Base-by-base conservation (phyloP, 805 yeast genomes). In the Cyberlindnera bimundalis region DNA sequence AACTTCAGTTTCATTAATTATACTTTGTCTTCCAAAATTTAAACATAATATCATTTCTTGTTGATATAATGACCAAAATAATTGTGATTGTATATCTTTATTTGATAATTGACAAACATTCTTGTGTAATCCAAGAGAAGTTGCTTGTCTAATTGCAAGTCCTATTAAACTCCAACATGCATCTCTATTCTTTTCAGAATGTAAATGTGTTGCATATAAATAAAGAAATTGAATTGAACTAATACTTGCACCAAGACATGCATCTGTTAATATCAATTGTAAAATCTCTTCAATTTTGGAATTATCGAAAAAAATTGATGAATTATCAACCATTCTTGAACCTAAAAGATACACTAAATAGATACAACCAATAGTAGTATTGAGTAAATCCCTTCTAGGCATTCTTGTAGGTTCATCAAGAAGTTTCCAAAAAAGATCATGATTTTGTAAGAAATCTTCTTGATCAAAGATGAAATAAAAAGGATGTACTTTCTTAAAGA, bases 131-230 rank as follows among this genome's bases (percentile, higher is more conserved):
- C 78, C 78, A n/a, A 73, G 52, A n/a, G 75, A 63, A 21, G 67
- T 62, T 1, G 73, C 66, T 52, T 74, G 78, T 37, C 73, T 59
- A 1, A 71, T 62, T 7, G 78, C 77, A 33, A 71, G 43, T 31
- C 73, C 72, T 53, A 71, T 56, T 33, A 74, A 45, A 45, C 71
- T 67, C 65, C 73, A 74, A 0, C 74, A 73, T 36, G 73, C 65
- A 43, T 73, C 78, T 43, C 76, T 62, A 29, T 69, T 68, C 46
- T 66, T 70, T 19, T 62, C 62, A 33, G 73, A 61, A 32, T 71
- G 71, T 29, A 73, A 46, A 52, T 73, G 68, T 11, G 69, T 61
- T 0, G 76, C 64, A 28, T 71, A 59, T 24, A 73, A 49, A 33
- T 67, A 60, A 14, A 73, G 47, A 14, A 71, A 58, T 35, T 75